phyloP scores from a whole-genome alignment of 495 filamentous ascomycete species.

The Acidiella bohemica region DNA sequence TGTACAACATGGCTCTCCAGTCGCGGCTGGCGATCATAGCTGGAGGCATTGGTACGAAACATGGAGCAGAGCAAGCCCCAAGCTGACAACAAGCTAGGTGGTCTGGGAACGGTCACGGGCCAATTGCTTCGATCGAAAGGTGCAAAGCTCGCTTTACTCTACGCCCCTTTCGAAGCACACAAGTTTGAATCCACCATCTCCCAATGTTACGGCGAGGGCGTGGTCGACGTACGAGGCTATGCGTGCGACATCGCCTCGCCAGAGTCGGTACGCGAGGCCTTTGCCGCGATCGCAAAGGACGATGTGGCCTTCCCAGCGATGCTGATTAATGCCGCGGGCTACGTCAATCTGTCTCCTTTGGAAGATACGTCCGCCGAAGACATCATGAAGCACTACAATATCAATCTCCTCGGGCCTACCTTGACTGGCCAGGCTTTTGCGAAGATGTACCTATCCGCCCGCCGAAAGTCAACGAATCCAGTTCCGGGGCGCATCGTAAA shows the following conservation, averaged over 20 bases:
- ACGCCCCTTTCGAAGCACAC: conserved; percentile 15
- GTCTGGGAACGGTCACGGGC: conserved; percentile 13
- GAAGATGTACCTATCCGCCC: conserved; percentile 5
- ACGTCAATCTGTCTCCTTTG: conserved; percentile 8
- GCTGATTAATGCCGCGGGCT: conserved; percentile 17
- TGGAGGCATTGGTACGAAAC: conserved; percentile 15
- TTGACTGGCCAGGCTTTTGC: conserved; percentile 12
- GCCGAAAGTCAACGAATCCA: not conserved
- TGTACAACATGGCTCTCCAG: conserved; percentile 12
- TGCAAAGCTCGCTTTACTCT: conserved; percentile 14
- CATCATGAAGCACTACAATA: conserved; percentile 6
- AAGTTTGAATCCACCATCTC: not conserved
- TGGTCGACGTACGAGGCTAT: conserved; percentile 2
- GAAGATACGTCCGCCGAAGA: conserved; percentile 14
- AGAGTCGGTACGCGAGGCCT: conserved; percentile 8
- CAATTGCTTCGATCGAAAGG: conserved; percentile 10
- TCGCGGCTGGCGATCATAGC: conserved; percentile 14
- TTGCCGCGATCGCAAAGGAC: conserved; percentile 11
- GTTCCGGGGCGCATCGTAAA: conserved; percentile 13
- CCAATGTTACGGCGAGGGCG: conserved; percentile 2
- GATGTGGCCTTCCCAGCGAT: conserved; percentile 10
- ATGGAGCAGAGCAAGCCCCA: not conserved
- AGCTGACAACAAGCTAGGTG: conserved; percentile 5
- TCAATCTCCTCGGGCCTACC: conserved; percentile 13
- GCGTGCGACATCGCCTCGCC: conserved; percentile 17